Base-by-base conservation (phyloP, 2,329 filamentous ascomycete genomes). In the Colletotrichum lupini region DNA sequence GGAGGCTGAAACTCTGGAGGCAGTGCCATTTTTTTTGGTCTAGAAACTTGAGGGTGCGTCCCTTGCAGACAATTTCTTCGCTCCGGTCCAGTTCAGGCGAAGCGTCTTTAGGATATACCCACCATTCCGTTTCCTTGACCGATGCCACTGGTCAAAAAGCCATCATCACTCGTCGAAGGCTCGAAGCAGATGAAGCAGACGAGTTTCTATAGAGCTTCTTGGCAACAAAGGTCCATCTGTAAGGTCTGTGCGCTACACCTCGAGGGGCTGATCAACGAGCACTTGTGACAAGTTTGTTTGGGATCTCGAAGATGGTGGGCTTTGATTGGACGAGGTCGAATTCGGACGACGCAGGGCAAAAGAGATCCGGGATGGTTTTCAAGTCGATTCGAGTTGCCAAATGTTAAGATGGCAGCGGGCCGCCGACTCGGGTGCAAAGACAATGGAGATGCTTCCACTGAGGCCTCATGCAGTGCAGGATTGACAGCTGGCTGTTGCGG, bases 261-360 rank as follows among this genome's bases (percentile, higher is more conserved):
- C 62, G n/a, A 61, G 57, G 56, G 35, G 28, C 52, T 56, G 72
- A 63, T 74, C 68, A 72, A 68, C 67, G 67, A 66, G 49, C 49
- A 65, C 14, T 46, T 74, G 72, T 68, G 72, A 63, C 72, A 74
- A 68, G 68, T 63, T 58, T 74, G 72, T 74, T 74, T 74, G 61
- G 58, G 57, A 72, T 74, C 14, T 35, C 61, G 67, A n/a, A 61
- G 49, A 26, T 66, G 60, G 46, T 37, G 53, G 12, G 60, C 24
- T 62, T 60, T 71, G 58, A 65, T 71, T 72, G 68, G 68, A 46
- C 37, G 55, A 55, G 28, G 26, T 37, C 24, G 9, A 35, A 11
- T n/a, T 66, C 32, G 56, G 55, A 59, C 24, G 37, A 30, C 16
- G n/a, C 46, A 52, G 60, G 32, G 37, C 30, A 49, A 65, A 35